Evolutionary conservation across 2,329 filamentous ascomycete species (phyloP), one percentile per base, ranked within the genome.

Genomic region (Cladosporium halotolerans): DNA sequence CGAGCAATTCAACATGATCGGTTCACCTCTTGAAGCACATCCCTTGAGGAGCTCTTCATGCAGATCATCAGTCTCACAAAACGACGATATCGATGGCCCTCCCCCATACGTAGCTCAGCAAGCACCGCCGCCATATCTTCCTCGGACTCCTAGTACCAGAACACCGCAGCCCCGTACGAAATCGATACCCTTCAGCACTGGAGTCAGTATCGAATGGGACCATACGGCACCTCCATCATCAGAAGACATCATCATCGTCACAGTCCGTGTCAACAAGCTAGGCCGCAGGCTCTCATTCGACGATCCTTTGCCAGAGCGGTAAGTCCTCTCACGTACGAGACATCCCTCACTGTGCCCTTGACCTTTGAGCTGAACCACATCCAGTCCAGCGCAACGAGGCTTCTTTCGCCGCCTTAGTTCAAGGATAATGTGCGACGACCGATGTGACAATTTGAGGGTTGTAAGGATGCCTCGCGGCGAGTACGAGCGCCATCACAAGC

Each of bases 391-490:
- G 28, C 55, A 49, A 2, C 59, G 65, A 14, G 56, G 55, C 16
- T 65, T 66, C 52, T 52, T 66, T 46, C 59, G 58, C 31, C 61
- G 65, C 8, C 55, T 66, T 9, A 57, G 58, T 9, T 66, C 64
- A 3, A 61, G 64, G 11, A 42, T 64, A 8, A 57, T 60, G n/a
- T 28, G 7, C 23, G 23, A 28, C 23, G 23, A 5, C 4, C 23
- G 7, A 28, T 7, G 23, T 5, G 55, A 61, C 45, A 47, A 58
- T 36, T 64, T 62, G 52, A 64, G 62, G 45, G 61, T 60, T 4
- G 49, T 67, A 42, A 65, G 66, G 56, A 66, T 67, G 64, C 62
- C 65, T 23, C 50, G 65, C 11, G 45, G 58, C 9, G 65, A 65
- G 7, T 66, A 66, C 28, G 59, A 60, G 39, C 56, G 56, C 11